phyloP scores from a whole-genome alignment of 805 yeast species.

The Saccharomycopsis sp. region DNA sequence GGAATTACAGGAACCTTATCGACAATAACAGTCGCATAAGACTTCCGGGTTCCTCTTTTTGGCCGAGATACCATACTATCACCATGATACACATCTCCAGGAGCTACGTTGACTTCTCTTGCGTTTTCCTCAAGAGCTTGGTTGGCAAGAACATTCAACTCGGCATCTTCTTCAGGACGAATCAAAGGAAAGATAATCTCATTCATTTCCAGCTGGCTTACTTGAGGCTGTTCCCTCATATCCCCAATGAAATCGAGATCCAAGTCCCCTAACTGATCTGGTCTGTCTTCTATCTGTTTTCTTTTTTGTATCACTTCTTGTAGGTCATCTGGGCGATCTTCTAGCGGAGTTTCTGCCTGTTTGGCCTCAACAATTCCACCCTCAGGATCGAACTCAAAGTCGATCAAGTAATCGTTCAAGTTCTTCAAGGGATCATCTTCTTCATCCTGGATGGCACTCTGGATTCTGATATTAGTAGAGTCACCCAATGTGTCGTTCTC shows the following conservation, averaged over 20 bases:
- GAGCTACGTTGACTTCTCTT: not conserved
- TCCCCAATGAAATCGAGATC: not conserved
- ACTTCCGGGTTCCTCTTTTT: not conserved
- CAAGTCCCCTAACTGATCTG: too few relatives aligned
- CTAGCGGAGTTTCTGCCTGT: not conserved
- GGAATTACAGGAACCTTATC: not conserved
- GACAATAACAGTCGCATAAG: not conserved
- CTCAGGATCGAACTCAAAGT: constrained; percentile 1
- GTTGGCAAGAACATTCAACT: not conserved
- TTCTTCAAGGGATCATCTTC: not conserved
- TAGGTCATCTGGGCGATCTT: not conserved
- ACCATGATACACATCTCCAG: not conserved
- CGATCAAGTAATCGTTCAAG: not conserved
- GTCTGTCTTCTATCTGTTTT: too few relatives aligned
- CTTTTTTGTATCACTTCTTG: too few relatives aligned
- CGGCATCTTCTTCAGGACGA: not conserved
- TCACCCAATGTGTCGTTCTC: not conserved
- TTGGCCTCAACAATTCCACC: not conserved
- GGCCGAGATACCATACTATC: too few relatives aligned
- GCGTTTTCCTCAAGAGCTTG: not conserved
- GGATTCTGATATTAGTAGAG: not conserved
- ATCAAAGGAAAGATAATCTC: not conserved
- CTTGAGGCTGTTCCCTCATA: not conserved
- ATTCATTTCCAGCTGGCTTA: not conserved
- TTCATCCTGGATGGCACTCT: not conserved